Conservation (phyloP, 345 rosid species). For the Acer yangbiense region DNA sequence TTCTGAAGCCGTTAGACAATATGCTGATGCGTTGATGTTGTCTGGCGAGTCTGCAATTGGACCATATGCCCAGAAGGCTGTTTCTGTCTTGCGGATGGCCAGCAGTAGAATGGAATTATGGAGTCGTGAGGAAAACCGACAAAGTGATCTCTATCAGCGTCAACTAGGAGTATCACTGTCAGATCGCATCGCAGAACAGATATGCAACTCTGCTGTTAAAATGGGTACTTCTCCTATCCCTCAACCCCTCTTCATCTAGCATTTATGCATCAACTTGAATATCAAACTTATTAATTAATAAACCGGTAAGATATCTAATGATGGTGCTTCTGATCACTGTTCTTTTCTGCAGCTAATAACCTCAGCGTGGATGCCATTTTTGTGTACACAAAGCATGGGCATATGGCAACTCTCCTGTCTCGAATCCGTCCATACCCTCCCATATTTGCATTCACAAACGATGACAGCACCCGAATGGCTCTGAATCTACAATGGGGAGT, state of each 20-base stretch:
- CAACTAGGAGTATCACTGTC: conserved; percentile 48
- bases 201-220: conserved; percentile 67
- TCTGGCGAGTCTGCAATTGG: conserved; percentile 83
- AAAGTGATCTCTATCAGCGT: conserved; percentile 28
- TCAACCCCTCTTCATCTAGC: conserved; percentile 4
- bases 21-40: conserved; percentile 72
- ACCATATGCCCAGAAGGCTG: conserved; percentile 59
- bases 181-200: conserved; percentile 64
- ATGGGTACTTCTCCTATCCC: conserved; percentile 47
- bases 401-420: conserved; percentile 74
- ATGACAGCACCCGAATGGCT: conserved; percentile 50
- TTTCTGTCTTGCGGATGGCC: conserved; percentile 55
- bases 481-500: conserved; percentile 79
- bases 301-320: too few species aligned
- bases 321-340: background rate
- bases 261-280: background rate
- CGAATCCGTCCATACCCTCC: conserved; percentile 73
- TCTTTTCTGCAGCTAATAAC: conserved; percentile 50
- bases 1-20: conserved; percentile 72
- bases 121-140: conserved; percentile 51
- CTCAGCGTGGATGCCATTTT: conserved; percentile 69
- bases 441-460: conserved; percentile 62
- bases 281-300: too few species aligned
- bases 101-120: conserved; percentile 67
- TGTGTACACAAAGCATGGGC: conserved; percentile 67